Conservation (phyloP, 352 stramenopile genomes). For the Globisporangium parvum region DNA sequence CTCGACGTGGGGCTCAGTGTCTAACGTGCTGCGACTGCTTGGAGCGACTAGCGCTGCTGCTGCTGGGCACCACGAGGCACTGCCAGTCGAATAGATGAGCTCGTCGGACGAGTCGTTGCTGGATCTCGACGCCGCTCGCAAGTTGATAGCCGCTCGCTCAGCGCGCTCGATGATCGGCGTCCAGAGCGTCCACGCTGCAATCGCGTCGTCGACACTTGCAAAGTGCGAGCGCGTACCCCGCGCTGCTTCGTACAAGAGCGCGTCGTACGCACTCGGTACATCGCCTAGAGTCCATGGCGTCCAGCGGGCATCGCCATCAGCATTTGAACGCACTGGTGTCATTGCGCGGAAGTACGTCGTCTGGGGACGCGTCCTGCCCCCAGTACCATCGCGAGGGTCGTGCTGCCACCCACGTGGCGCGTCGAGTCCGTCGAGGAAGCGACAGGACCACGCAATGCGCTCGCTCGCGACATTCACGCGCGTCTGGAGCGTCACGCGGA, state of each 20-base stretch:
- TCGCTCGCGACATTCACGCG: slow-evolving; percentile 20
- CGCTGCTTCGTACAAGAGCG: slow-evolving; percentile 20
- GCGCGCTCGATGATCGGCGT: slow-evolving; percentile 41
- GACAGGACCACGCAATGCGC: slow-evolving; percentile 34
- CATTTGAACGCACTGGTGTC: slow-evolving; percentile 2
- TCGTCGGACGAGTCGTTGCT: not conserved
- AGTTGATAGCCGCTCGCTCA: not conserved
- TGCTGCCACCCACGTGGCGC: slow-evolving; percentile 11
- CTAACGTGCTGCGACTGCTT: not conserved
- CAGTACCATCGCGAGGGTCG: not conserved
- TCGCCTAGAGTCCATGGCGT: slow-evolving; percentile 26
- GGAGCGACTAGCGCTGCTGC: not conserved
- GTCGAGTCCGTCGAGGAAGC: slow-evolving; percentile 8
- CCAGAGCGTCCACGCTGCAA: slow-evolving; percentile 62
- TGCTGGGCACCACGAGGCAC: not conserved
- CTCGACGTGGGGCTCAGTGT: not conserved
- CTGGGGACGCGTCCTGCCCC: too few species aligned
- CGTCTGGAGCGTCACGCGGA: slow-evolving; percentile 33
- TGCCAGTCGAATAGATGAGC: not conserved
- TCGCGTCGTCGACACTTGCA: slow-evolving; percentile 46
- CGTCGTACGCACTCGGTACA: slow-evolving; percentile 28
- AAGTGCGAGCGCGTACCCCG: slow-evolving; percentile 26
- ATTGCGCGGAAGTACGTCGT: not conserved
- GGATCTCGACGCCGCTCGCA: not conserved
- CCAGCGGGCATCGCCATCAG: not conserved